phyloP scores from a whole-genome alignment of 768 basidiomycete species.

The Boletus tylopilopsis region DNA sequence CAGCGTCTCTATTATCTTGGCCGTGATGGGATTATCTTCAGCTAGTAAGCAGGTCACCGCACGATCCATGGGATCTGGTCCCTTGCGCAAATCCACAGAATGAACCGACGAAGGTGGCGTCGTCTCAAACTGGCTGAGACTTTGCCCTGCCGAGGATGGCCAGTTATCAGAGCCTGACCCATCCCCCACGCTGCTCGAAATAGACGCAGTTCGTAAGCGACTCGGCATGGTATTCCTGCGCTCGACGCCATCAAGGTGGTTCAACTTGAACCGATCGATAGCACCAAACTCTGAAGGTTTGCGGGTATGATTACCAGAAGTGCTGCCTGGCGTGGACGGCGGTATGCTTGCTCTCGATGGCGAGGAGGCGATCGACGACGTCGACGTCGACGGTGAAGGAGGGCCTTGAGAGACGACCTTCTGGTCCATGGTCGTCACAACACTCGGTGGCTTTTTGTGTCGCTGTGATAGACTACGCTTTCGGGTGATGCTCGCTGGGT shows the following conservation, averaged over 20 bases:
- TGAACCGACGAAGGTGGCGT: constrained; percentile 85
- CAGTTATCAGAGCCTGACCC: constrained; percentile 76
- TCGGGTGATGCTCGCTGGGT: constrained; percentile 53
- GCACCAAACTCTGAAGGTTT: constrained; percentile 90
- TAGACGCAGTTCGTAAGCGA: constrained; percentile 80
- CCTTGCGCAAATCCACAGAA: constrained; percentile 75
- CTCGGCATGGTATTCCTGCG: constrained; percentile 85
- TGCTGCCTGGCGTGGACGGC: constrained; percentile 68
- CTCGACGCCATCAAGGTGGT: constrained; percentile 71
- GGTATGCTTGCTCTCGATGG: constrained; percentile 73
- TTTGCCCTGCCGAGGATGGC: constrained; percentile 54
- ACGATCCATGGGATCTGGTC: constrained; percentile 75
- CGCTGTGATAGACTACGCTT: constrained; percentile 80
- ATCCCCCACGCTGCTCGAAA: constrained; percentile 79
- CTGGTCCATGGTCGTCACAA: constrained; percentile 66
- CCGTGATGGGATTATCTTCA: constrained; percentile 97
- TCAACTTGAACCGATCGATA: constrained; percentile 84
- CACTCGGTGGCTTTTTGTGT: constrained; percentile 75
- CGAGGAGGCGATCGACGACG: constrained; percentile 87
- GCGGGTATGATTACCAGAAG: constrained; percentile 55
- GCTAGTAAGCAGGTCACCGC: constrained; percentile 93
- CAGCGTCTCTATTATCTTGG: constrained; percentile 94
- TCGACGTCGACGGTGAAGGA: constrained; percentile 89
- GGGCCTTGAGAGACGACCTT: constrained; percentile 68
- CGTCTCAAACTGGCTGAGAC: constrained; percentile 48